These are phyloP conservation scores for Clarkia xantiana DNA, from an alignment of 345 rosid species.

Conservation along the genomic window DNA sequence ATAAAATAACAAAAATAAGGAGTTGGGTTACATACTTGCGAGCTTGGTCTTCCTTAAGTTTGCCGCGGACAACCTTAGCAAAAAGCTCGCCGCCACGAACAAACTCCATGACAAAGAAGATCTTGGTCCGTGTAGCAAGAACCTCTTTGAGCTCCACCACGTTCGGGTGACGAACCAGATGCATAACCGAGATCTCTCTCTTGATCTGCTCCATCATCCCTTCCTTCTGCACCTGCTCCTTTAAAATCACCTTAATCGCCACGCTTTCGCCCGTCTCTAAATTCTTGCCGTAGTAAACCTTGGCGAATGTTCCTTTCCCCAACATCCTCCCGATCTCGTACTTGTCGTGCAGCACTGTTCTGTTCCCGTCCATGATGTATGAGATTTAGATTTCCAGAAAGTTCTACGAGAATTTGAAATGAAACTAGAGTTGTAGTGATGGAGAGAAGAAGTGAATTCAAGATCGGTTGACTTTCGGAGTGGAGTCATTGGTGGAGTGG, in stretches of 20 bases:
- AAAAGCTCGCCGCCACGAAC: constrained; percentile 70
- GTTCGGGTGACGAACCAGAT: constrained; percentile 64
- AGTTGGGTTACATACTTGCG: no score
- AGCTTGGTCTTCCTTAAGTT: constrained; percentile 44
- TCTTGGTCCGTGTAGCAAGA: constrained; percentile 55
- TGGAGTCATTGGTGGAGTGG: no score
- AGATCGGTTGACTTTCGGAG: neutral
- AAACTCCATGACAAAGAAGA: constrained; percentile 68
- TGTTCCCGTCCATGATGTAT: constrained; percentile 14
- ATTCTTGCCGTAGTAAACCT: constrained; percentile 53
- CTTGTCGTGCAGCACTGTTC: constrained; percentile 33
- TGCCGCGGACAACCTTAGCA: constrained; percentile 45
- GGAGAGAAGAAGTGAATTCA: neutral
- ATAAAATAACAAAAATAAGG: no score
- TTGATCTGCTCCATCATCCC: constrained; percentile 66
- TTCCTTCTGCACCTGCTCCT: constrained; percentile 34
- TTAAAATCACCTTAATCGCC: constrained; percentile 55
- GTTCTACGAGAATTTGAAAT: no score
- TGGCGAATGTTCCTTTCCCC: constrained; percentile 78
- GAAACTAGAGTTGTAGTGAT: neutral
- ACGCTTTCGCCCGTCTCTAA: constrained; percentile 35
- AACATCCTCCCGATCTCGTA: constrained; percentile 50
- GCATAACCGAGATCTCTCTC: constrained; percentile 66
- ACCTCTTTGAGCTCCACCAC: constrained; percentile 62
- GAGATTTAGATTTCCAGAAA: no score